phyloP scores from a whole-genome alignment of 352 stramenopile species.

The Paralagenidium karlingii region DNA sequence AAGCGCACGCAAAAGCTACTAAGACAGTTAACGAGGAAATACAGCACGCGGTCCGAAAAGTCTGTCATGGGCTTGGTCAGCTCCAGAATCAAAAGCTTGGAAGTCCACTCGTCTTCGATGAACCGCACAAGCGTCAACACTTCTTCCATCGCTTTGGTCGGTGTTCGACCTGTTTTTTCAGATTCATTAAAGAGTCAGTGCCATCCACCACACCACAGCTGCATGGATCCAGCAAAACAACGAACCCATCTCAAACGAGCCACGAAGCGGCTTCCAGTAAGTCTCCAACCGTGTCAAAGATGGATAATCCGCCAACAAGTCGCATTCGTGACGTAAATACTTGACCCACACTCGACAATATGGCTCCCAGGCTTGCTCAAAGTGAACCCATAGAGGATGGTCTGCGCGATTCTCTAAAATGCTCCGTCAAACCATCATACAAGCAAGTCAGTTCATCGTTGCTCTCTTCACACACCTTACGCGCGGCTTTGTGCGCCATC shows the following conservation, averaged over 20 bases:
- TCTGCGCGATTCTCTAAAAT: slow-evolving; percentile 12
- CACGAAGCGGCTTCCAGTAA: slow-evolving; percentile 53
- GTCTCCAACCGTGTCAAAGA: slow-evolving; percentile 41
- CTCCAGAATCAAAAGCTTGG: slow-evolving; percentile 61
- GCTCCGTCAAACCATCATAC: too few species aligned
- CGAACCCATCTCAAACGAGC: slow-evolving; percentile 39
- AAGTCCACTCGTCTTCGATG: slow-evolving; percentile 54
- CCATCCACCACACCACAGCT: neutral
- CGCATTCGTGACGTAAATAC: slow-evolving; percentile 42
- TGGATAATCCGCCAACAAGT: slow-evolving; percentile 44
- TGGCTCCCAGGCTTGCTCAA: slow-evolving; percentile 46
- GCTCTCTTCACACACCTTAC: too few species aligned
- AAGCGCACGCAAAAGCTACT: slow-evolving; percentile 48
- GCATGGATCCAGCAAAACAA: neutral
- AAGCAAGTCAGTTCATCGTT: too few species aligned
- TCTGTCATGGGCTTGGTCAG: slow-evolving; percentile 55
- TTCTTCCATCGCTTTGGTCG: slow-evolving; percentile 44
- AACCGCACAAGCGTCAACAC: slow-evolving; percentile 53
- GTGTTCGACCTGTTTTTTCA: too few species aligned
- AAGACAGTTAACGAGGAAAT: slow-evolving; percentile 60
- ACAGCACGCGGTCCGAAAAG: slow-evolving; percentile 39
- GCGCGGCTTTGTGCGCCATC: too few species aligned
- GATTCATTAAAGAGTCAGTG: slow-evolving; percentile 6
- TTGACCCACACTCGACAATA: slow-evolving; percentile 52
- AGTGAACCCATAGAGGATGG: slow-evolving; percentile 24